Percentiles rank a stretch among this genome's conserved stretches.
Evolutionary conservation across 2,329 filamentous ascomycete genomes (phyloP).

Genomic region (Lachnellula willkommii): DNA sequence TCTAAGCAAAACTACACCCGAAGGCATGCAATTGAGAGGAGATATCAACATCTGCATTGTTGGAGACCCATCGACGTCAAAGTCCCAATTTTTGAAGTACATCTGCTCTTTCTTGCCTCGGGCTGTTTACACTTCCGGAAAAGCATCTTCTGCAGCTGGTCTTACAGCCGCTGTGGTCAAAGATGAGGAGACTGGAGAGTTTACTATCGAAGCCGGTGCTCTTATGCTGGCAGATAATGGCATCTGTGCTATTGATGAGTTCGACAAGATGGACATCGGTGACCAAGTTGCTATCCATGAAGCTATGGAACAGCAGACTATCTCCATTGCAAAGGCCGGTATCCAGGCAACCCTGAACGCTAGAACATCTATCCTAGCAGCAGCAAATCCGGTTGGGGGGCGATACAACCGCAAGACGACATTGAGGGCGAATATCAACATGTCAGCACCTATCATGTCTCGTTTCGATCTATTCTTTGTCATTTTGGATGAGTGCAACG

Average conservation of each 20-base stretch:
- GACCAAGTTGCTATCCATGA: constrained; percentile 99
- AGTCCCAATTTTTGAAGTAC: constrained; percentile 97
- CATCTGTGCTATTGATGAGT: constrained; percentile 97
- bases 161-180: constrained; percentile 95
- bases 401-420: constrained; percentile 97
- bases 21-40: constrained; percentile 92
- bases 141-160: constrained; percentile 95
- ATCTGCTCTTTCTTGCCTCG: constrained; percentile 95
- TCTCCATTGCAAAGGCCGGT: constrained; percentile 96
- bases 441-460: constrained; percentile 98
- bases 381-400: constrained; percentile 91
- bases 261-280: constrained; percentile 98
- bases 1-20: constrained; percentile 83
- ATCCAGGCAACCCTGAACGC: constrained; percentile 98
- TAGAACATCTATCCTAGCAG: constrained; percentile 88
- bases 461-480: constrained; percentile 99
- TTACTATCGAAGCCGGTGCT: constrained; percentile 96
- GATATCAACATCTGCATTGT: constrained; percentile 99
- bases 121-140: constrained; percentile 95
- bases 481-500: constrained; percentile 93
- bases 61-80: constrained; percentile 92
- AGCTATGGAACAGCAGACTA: constrained; percentile 99
- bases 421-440: constrained; percentile 91
- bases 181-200: constrained; percentile 96
- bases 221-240: constrained; percentile 97